Conservation (phyloP, 257 asterid genomes). For the Nicotiana knightiana region DNA sequence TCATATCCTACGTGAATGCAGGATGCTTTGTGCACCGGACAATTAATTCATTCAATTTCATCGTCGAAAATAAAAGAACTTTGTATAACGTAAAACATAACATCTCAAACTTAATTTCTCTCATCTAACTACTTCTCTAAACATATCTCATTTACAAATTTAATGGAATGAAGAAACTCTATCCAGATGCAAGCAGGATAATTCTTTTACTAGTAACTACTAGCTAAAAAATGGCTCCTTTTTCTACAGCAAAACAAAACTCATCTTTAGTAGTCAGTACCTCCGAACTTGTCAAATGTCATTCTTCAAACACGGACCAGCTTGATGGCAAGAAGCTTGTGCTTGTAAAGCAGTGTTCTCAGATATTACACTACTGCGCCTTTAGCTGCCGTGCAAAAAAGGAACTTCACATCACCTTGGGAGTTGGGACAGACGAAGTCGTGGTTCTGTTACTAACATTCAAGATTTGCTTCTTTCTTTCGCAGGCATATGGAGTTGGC, state of each 20-base stretch:
- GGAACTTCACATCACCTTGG: neutral
- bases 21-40: too few species aligned
- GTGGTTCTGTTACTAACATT: neutral
- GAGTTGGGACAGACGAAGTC: neutral
- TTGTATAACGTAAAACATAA: neutral
- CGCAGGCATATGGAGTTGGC: neutral
- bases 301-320: neutral
- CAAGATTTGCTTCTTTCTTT: neutral
- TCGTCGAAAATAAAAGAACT: neutral
- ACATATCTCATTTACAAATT: neutral
- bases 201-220: neutral
- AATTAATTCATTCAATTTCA: too few species aligned
- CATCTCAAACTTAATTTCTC: neutral
- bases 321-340: neutral
- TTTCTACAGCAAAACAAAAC: neutral
- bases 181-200: too few species aligned
- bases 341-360: conserved; percentile 6
- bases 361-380: neutral
- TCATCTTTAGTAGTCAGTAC: neutral
- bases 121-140: neutral
- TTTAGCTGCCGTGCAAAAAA: neutral
- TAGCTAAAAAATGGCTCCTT: neutral
- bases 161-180: neutral
- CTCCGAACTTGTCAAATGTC: neutral
- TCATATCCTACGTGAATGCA: too few species aligned